These are phyloP conservation scores for Lasiosphaeria hispida DNA, from an alignment of 495 filamentous ascomycete species.

Conservation along the genomic window DNA sequence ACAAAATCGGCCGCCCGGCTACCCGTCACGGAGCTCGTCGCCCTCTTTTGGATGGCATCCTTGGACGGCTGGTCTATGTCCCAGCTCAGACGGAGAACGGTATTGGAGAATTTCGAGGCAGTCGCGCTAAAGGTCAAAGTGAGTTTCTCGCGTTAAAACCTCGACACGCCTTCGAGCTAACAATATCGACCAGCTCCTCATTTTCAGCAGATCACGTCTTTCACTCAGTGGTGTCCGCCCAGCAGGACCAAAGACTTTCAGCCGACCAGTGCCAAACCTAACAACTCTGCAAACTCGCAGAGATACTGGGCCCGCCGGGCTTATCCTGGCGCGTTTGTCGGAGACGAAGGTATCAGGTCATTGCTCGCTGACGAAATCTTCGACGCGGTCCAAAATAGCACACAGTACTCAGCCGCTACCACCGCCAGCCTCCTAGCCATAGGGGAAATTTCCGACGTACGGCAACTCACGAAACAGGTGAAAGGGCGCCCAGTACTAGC, in stretches of 20 bases:
- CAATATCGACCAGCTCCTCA: constrained; percentile 34
- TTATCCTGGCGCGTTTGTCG: constrained; percentile 39
- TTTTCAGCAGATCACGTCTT: constrained; percentile 41
- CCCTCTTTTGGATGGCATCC: constrained; percentile 18
- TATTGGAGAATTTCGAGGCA: constrained; percentile 22
- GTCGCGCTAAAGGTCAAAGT: constrained; percentile 22
- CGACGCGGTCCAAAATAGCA: not conserved
- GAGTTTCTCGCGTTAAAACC: constrained; percentile 4
- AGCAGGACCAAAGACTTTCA: constrained; percentile 9
- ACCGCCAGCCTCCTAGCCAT: constrained; percentile 31
- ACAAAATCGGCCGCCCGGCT: constrained; percentile 1
- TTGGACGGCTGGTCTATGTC: constrained; percentile 29
- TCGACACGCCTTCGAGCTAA: not conserved
- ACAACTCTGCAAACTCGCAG: constrained; percentile 21
- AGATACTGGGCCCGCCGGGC: constrained; percentile 37
- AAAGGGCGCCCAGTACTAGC: constrained; percentile 42
- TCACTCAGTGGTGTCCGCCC: constrained; percentile 35
- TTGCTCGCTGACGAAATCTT: constrained; percentile 29
- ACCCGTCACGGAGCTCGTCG: constrained; percentile 1
- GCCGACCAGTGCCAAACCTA: constrained; percentile 17
- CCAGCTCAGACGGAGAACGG: constrained; percentile 14
- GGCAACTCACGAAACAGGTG: constrained; percentile 15
- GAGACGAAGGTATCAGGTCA: constrained; percentile 26
- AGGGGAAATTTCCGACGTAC: constrained; percentile 39
- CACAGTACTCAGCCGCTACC: not conserved